phyloP scores from a whole-genome alignment of 352 stramenopile genomes.

The Globisporangium orthogonon region DNA sequence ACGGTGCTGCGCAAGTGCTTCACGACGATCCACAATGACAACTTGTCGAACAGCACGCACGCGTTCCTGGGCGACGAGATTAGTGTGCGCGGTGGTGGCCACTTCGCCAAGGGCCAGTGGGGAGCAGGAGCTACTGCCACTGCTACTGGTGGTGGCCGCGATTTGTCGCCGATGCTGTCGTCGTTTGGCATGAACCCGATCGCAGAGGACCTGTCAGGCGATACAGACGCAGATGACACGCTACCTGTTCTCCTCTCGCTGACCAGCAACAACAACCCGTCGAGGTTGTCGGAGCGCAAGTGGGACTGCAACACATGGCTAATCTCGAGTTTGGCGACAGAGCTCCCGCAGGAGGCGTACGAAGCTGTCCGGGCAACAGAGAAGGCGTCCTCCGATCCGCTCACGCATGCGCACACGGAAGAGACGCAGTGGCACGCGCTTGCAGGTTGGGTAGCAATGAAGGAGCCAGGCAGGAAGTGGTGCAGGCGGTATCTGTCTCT shows the following conservation, averaged over 20 bases:
- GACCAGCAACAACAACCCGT: neutral
- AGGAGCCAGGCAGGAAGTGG: slow-evolving; percentile 59
- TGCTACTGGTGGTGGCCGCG: slow-evolving; percentile 3
- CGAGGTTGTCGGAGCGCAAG: slow-evolving; percentile 19
- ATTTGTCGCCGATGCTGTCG: slow-evolving; percentile 17
- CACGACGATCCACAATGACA: slow-evolving; percentile 84
- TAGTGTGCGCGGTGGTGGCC: slow-evolving; percentile 61
- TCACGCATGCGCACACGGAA: neutral
- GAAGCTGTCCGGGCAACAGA: slow-evolving; percentile 31
- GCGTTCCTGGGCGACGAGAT: slow-evolving; percentile 82
- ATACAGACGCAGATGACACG: slow-evolving; percentile 37
- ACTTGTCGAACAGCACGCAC: slow-evolving; percentile 77
- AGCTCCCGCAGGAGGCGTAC: slow-evolving; percentile 58
- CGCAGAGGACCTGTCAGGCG: slow-evolving; percentile 29
- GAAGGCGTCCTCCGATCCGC: slow-evolving; percentile 20
- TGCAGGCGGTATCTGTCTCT: slow-evolving; percentile 61
- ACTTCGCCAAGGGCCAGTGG: slow-evolving; percentile 39
- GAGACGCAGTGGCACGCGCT: slow-evolving; percentile 19
- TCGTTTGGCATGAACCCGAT: slow-evolving; percentile 75
- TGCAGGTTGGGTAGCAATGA: slow-evolving; percentile 51
- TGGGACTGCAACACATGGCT: slow-evolving; percentile 63
- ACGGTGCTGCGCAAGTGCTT: slow-evolving; percentile 83
- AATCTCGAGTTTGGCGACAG: slow-evolving; percentile 53
- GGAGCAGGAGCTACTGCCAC: neutral
- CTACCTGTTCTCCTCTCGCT: slow-evolving; percentile 42